Percentiles rank a stretch among this genome's conserved stretches.
phyloP scores from a whole-genome alignment of 139 green algal species.

The Closterium sp. region DNA sequence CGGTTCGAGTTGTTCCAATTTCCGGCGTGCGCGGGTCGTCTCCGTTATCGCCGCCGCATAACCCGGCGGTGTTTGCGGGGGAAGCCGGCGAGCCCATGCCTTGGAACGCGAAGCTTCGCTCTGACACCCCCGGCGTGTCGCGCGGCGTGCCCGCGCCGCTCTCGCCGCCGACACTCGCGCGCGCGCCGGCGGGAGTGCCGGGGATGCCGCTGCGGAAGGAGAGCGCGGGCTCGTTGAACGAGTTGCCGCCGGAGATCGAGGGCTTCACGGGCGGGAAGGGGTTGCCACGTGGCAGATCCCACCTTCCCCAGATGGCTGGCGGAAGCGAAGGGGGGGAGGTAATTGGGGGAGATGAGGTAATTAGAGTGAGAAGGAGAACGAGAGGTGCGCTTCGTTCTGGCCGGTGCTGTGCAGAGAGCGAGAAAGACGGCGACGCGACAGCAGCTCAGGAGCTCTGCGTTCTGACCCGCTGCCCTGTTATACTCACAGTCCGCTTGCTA shows the following conservation, averaged over 20 bases:
- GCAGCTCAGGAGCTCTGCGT: too few species aligned
- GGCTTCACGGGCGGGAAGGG: background rate
- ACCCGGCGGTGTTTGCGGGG: background rate
- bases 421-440: background rate
- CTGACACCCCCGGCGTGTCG: background rate
- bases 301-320: background rate
- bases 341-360: background rate
- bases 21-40: background rate
- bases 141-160: background rate
- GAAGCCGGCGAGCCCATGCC: background rate
- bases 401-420: background rate
- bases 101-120: conserved; percentile 8
- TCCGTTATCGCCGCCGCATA: background rate
- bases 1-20: background rate
- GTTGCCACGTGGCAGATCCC: background rate
- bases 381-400: too few species aligned
- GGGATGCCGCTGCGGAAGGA: background rate
- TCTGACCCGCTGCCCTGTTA: too few species aligned
- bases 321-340: background rate
- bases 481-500: too few species aligned
- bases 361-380: background rate
- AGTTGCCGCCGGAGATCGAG: background rate
- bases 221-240: background rate
- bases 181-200: background rate
- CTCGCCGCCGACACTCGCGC: background rate